phyloP scores from a whole-genome alignment of 2,329 filamentous ascomycete genomes.

The Penicillium sp. region DNA sequence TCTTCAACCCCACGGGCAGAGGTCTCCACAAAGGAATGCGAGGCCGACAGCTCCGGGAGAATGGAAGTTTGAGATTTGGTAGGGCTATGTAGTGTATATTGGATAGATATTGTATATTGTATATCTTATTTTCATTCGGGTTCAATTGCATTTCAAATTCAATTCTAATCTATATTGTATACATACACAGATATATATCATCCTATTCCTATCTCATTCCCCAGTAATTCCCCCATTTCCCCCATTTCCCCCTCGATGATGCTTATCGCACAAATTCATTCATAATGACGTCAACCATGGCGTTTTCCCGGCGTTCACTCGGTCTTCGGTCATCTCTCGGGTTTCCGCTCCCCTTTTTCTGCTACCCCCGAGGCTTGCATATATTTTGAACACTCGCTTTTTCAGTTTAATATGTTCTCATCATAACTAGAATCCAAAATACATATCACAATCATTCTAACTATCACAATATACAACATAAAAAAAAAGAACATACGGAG shows the following conservation, averaged over 20 bases:
- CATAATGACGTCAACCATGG: background rate
- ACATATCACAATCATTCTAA: background rate
- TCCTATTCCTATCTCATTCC: background rate
- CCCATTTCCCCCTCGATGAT: background rate
- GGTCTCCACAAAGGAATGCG: constrained; percentile 8
- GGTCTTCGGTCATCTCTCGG: background rate
- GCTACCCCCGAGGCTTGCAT: too few species aligned
- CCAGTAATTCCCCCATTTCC: background rate
- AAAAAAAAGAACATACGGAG: background rate
- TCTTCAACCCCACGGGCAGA: constrained; percentile 16
- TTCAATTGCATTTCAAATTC: background rate
- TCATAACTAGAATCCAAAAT: background rate
- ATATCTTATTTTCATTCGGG: background rate
- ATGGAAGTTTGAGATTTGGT: background rate
- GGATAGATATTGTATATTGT: background rate
- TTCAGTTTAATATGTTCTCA: background rate
- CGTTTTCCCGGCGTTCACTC: background rate
- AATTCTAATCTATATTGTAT: background rate
- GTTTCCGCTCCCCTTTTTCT: too few species aligned
- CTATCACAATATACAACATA: background rate
- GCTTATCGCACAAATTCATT: background rate
- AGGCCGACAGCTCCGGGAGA: constrained; percentile 7
- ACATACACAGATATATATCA: background rate
- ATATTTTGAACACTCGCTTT: background rate
- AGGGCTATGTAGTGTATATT: background rate